Evolutionary conservation across 2,329 filamentous ascomycete species (phyloP).

Genomic region (Penicillium hordei): DNA sequence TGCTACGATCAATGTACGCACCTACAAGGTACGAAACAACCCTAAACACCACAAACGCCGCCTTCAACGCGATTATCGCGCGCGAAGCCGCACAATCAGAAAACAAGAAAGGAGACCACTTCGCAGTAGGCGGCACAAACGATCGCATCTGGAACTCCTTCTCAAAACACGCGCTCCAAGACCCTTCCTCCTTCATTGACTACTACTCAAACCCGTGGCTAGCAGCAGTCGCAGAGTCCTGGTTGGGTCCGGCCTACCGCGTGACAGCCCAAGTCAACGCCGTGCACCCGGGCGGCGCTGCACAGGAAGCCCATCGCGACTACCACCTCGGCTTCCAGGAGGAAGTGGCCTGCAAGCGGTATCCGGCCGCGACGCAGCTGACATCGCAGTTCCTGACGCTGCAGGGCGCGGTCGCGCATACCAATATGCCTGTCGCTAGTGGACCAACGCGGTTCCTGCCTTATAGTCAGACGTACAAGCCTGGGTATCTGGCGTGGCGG

Average conservation of each 20-base stretch:
- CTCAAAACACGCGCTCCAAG: conserved; percentile 57
- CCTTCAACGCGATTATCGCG: conserved; percentile 53
- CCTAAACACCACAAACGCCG: conserved; percentile 50
- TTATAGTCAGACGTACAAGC: conserved; percentile 58
- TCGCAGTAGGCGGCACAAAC: conserved; percentile 57
- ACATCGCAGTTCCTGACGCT: conserved; percentile 60
- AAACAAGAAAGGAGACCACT: conserved; percentile 57
- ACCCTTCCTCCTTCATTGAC: conserved; percentile 53
- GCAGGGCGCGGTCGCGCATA: conserved; percentile 64
- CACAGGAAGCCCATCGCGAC: conserved; percentile 61
- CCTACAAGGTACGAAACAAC: conserved; percentile 35
- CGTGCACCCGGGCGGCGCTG: conserved; percentile 57
- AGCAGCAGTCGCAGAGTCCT: conserved; percentile 52
- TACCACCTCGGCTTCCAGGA: conserved; percentile 66
- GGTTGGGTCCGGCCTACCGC: conserved; percentile 61
- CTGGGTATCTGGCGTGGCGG: conserved; percentile 61
- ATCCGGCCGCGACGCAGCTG: conserved; percentile 55
- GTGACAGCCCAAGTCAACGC: conserved; percentile 64
- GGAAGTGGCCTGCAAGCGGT: conserved; percentile 45
- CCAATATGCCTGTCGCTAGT: conserved; percentile 58
- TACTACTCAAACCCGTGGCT: conserved; percentile 65
- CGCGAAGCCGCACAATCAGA: conserved; percentile 39
- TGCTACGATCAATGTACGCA: conserved; percentile 55
- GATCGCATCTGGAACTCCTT: conserved; percentile 67
- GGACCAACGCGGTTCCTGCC: conserved; percentile 63